A percentile compares a stretch with the other conserved stretches of the same genome.
These are phyloP conservation scores for Pinus tabuliformis DNA, from an alignment of 75 land plant species.

Conservation along the genomic window DNA sequence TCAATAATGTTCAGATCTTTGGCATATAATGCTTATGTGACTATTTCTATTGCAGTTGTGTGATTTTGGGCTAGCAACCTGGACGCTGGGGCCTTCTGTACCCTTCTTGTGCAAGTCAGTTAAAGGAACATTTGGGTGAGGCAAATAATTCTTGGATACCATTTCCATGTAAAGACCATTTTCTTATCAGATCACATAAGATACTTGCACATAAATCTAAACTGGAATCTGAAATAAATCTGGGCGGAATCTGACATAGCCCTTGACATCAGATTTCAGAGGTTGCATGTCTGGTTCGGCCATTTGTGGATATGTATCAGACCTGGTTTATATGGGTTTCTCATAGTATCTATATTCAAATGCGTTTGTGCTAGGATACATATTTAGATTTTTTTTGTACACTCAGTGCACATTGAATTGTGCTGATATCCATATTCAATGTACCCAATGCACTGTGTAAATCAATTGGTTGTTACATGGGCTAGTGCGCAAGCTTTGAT, in stretches of 20 bases:
- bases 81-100: constrained; percentile 70
- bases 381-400: not conserved
- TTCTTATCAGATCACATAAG: not conserved
- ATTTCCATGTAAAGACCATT: constrained; percentile 1
- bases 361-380: not conserved
- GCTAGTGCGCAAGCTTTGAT: no score
- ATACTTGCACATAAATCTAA: not conserved
- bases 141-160: not conserved
- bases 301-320: not conserved
- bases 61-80: constrained; percentile 92
- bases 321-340: not conserved
- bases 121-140: constrained; percentile 91
- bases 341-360: not conserved
- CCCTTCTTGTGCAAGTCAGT: constrained; percentile 81
- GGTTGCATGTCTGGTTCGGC: not conserved
- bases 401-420: no score
- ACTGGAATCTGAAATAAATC: not conserved
- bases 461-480: not conserved
- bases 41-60: constrained; percentile 29
- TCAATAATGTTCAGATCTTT: not conserved
- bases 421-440: not conserved
- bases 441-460: not conserved
- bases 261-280: no score
- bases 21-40: not conserved
- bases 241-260: not conserved